phyloP scores from a whole-genome alignment of 306 rosid species.

The Fragaria iinumae region DNA sequence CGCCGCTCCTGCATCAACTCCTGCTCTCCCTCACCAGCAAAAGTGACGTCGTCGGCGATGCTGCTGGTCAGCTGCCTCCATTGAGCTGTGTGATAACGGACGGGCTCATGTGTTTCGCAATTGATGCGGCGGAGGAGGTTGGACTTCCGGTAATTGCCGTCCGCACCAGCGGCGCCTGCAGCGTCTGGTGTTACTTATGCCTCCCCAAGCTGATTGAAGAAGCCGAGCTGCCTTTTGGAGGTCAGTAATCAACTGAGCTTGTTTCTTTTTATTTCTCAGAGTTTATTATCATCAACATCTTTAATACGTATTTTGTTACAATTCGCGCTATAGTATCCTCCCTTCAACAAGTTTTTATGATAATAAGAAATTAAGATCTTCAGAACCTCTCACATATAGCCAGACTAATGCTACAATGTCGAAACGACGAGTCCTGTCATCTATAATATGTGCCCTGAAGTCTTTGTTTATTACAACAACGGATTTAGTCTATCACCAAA shows the following conservation, averaged over 20 bases:
- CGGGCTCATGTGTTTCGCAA: constrained; percentile 16
- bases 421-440: too few species aligned
- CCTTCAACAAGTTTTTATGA: too few species aligned
- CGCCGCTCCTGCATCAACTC: not conserved
- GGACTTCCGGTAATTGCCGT: constrained; percentile 1
- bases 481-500: too few species aligned
- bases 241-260: not conserved
- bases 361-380: too few species aligned
- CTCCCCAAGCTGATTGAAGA: constrained; percentile 18
- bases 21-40: not conserved
- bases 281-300: too few species aligned
- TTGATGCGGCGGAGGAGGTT: constrained; percentile 14
- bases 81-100: constrained; percentile 20
- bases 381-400: too few species aligned
- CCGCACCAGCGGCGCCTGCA: constrained; percentile 8
- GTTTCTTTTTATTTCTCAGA: too few species aligned
- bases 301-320: too few species aligned
- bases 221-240: constrained; percentile 22
- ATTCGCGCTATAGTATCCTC: too few species aligned
- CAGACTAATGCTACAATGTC: too few species aligned
- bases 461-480: too few species aligned
- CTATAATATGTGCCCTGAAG: too few species aligned
- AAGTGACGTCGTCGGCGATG: not conserved
- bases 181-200: constrained; percentile 10
- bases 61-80: not conserved